phyloP scores from a whole-genome alignment of 2,329 filamentous ascomycete species.

The Amauroascus niger region DNA sequence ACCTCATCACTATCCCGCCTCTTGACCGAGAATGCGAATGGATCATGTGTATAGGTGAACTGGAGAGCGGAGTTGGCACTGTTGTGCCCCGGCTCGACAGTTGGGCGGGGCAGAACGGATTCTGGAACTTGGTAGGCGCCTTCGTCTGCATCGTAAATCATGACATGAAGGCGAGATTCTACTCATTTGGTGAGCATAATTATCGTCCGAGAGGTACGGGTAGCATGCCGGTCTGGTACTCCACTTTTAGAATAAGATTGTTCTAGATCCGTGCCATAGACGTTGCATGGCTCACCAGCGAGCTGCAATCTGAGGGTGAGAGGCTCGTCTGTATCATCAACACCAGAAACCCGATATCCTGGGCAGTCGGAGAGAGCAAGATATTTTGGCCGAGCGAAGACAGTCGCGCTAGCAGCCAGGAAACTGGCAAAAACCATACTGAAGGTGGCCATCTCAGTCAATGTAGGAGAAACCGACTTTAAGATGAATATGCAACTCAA shows the following conservation, averaged over 20 bases:
- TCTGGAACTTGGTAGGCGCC: slow-evolving; percentile 61
- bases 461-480: background rate
- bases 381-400: background rate
- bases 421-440: background rate
- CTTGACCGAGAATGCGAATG: slow-evolving; percentile 54
- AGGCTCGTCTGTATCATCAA: slow-evolving; percentile 26
- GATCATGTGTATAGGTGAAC: slow-evolving; percentile 42
- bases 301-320: slow-evolving; percentile 58
- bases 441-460: background rate
- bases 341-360: slow-evolving; percentile 17
- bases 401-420: background rate
- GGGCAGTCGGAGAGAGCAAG: slow-evolving; percentile 11
- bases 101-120: slow-evolving; percentile 51
- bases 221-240: slow-evolving; percentile 46
- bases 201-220: background rate
- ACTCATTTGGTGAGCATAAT: background rate
- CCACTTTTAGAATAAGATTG: slow-evolving; percentile 45
- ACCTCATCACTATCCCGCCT: slow-evolving; percentile 18
- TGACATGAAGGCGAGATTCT: slow-evolving; percentile 56
- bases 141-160: slow-evolving; percentile 55
- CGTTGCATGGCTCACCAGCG: slow-evolving; percentile 53
- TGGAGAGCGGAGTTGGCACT: slow-evolving; percentile 40
- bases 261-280: slow-evolving; percentile 46
- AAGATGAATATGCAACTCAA: too few relatives aligned
- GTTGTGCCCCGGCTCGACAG: slow-evolving; percentile 23